A percentile compares a stretch with the other conserved stretches of the same genome.
Conservation (phyloP, 2,329 filamentous ascomycete species). For the Cucurbitaria berberidis region DNA sequence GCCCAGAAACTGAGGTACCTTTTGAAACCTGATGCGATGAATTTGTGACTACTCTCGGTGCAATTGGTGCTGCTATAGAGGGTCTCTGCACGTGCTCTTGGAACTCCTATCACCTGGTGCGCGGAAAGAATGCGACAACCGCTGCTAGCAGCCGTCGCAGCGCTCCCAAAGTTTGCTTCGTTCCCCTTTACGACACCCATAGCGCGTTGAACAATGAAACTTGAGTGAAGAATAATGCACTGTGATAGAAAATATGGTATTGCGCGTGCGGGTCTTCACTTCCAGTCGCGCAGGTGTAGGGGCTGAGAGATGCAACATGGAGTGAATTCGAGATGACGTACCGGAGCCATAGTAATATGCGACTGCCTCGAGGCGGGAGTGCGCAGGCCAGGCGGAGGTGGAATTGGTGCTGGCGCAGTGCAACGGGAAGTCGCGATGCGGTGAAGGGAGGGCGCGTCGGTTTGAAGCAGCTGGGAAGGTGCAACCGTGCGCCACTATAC, state of each 20-base stretch:
- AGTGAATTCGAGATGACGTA: constrained; percentile 27
- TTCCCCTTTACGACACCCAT: background rate
- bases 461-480: constrained; percentile 33
- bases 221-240: background rate
- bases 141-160: background rate
- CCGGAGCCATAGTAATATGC: constrained; percentile 40
- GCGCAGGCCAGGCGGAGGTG: constrained; percentile 24
- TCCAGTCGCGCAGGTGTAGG: constrained; percentile 4
- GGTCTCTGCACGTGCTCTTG: background rate
- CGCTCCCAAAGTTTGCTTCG: background rate
- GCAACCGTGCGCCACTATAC: constrained; percentile 28
- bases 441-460: constrained; percentile 41
- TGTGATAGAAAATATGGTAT: background rate
- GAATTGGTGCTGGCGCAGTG: constrained; percentile 26
- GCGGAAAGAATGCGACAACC: background rate
- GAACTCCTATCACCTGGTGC: background rate
- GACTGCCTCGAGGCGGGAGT: constrained; percentile 21
- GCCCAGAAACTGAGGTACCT: constrained; percentile 3
- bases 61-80: background rate
- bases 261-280: background rate
- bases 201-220: background rate
- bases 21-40: background rate
- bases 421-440: constrained; percentile 39
- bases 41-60: background rate
- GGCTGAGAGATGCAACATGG: background rate